phyloP scores from a whole-genome alignment of 176 grass and related monocot genomes.

The Echinochloa phyllopogon region DNA sequence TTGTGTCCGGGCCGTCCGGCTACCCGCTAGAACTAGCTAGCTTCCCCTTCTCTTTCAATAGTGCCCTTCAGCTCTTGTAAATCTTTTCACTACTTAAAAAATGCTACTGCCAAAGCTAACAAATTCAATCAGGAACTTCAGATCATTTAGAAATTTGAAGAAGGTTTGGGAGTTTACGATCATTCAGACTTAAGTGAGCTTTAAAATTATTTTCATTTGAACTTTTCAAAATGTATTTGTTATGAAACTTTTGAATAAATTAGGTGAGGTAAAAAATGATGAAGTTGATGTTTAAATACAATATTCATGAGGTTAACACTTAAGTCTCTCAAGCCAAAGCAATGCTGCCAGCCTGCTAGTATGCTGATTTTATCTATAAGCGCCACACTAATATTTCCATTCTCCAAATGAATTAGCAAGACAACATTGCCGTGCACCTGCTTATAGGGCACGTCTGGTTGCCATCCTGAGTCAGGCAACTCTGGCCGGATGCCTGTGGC shows the following conservation, averaged over 20 bases:
- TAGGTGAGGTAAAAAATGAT: background rate
- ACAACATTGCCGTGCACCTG: background rate
- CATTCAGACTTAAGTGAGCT: background rate
- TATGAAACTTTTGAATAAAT: background rate
- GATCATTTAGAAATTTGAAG: background rate
- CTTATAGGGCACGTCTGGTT: background rate
- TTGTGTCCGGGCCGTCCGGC: background rate
- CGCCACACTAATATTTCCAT: background rate
- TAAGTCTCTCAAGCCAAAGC: background rate
- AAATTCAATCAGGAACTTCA: background rate
- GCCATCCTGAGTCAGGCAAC: no score
- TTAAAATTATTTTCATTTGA: background rate
- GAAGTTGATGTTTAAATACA: background rate
- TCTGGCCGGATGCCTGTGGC: no score
- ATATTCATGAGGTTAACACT: background rate
- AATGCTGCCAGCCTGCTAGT: background rate
- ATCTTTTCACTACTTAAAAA: background rate
- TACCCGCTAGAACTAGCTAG: background rate
- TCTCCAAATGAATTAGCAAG: background rate
- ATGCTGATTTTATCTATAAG: background rate
- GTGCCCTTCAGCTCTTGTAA: background rate
- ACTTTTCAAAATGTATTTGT: background rate
- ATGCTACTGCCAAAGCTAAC: background rate
- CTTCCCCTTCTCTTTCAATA: background rate
- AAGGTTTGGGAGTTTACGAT: background rate